phyloP scores from a whole-genome alignment of 345 rosid genomes.

The Mallotus nudiflorus region DNA sequence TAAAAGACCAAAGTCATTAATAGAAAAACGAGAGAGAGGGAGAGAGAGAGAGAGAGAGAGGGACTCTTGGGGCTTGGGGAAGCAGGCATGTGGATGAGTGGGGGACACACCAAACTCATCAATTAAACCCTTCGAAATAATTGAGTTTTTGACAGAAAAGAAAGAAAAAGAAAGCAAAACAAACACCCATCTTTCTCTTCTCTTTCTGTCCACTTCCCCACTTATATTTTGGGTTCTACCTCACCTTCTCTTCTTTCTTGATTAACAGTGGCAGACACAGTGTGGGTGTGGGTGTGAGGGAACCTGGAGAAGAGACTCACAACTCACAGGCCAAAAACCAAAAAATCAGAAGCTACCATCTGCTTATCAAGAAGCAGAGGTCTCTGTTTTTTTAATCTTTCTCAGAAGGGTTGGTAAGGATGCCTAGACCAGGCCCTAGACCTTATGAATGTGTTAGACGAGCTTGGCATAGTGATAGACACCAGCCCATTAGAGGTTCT shows the following conservation, averaged over 20 bases:
- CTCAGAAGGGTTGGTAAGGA: conserved; percentile 26
- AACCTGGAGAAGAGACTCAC: neutral
- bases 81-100: conserved; percentile 68
- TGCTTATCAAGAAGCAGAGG: conserved; percentile 23
- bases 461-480: conserved; percentile 83
- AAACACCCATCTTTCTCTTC: neutral
- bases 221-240: conserved; percentile 7
- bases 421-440: conserved; percentile 76
- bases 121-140: conserved; percentile 34
- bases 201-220: neutral
- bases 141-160: conserved; percentile 39
- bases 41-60: conserved; percentile 23
- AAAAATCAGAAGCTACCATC: conserved; percentile 27
- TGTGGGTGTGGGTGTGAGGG: neutral
- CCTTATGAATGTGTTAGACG: conserved; percentile 71
- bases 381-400: conserved; percentile 1
- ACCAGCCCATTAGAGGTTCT: conserved; percentile 75
- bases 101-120: conserved; percentile 56
- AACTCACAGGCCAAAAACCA: neutral
- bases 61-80: conserved; percentile 53
- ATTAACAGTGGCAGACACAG: too few relatives aligned
- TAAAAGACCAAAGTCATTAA: conserved; percentile 16
- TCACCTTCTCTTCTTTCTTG: too few relatives aligned
- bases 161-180: conserved; percentile 12
- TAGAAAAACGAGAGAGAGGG: neutral